Conservation (phyloP, 2,329 filamentous ascomycete genomes). For the Sarocladium brachiariae region DNA sequence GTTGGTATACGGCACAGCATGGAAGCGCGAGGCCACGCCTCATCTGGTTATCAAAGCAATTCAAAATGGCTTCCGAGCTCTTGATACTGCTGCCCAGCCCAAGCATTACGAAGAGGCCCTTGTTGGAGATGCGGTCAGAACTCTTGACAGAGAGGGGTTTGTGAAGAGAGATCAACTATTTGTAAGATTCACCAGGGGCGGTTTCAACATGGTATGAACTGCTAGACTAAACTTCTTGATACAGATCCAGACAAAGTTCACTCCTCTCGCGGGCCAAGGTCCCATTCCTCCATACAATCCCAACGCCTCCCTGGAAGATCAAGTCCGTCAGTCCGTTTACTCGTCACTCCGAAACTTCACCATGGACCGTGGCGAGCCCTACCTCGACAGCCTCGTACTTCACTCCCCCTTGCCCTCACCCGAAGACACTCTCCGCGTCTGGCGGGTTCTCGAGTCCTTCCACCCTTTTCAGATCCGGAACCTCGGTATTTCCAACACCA, state of each 20-base stretch:
- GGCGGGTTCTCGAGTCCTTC: slow-evolving; percentile 58
- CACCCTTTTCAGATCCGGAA: slow-evolving; percentile 57
- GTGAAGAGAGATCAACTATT: slow-evolving; percentile 54
- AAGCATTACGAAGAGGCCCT: slow-evolving; percentile 69
- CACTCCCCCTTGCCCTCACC: slow-evolving; percentile 47
- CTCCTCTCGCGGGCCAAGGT: slow-evolving; percentile 56
- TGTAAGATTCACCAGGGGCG: too few species aligned
- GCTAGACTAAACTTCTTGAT: neutral
- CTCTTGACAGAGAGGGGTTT: slow-evolving; percentile 52
- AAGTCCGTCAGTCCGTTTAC: slow-evolving; percentile 60
- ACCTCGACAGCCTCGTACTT: slow-evolving; percentile 71
- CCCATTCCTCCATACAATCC: slow-evolving; percentile 55
- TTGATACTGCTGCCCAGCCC: slow-evolving; percentile 76
- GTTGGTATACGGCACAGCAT: slow-evolving; percentile 75
- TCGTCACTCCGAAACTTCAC: slow-evolving; percentile 60
- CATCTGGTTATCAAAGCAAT: slow-evolving; percentile 64
- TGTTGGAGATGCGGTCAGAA: slow-evolving; percentile 60
- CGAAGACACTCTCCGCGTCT: slow-evolving; percentile 53
- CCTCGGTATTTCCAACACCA: slow-evolving; percentile 71
- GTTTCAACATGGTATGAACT: too few species aligned
- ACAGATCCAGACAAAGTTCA: slow-evolving; percentile 80
- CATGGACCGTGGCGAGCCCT: slow-evolving; percentile 29
- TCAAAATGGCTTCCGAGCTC: slow-evolving; percentile 59
- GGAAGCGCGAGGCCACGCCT: slow-evolving; percentile 66
- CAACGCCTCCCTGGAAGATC: slow-evolving; percentile 48